Evolutionary conservation across 2,329 filamentous ascomycete species (phyloP).

Genomic region (Penicillium sp.): DNA sequence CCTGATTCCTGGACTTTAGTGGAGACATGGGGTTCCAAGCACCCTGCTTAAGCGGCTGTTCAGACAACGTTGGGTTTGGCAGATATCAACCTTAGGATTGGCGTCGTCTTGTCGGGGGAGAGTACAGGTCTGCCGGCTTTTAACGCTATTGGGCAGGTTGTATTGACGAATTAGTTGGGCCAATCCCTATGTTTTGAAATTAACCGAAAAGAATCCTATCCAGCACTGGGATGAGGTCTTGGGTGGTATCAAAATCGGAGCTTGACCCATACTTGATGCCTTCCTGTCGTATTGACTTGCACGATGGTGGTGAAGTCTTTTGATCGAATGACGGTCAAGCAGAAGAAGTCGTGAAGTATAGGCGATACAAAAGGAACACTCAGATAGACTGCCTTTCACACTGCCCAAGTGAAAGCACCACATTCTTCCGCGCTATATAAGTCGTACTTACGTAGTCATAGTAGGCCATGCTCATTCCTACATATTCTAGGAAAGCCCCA

Average conservation of each 20-base stretch:
- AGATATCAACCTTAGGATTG: constrained; percentile 29
- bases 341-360: constrained; percentile 15
- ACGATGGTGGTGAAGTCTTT: constrained; percentile 20
- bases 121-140: constrained; percentile 47
- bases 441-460: background rate
- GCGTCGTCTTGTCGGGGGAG: constrained; percentile 37
- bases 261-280: constrained; percentile 23
- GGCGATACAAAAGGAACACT: too few species aligned
- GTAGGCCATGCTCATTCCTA: background rate
- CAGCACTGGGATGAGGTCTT: constrained; percentile 15
- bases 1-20: constrained; percentile 28
- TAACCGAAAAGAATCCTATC: too few species aligned
- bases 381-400: background rate
- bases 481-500: background rate
- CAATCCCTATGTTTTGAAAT: too few species aligned
- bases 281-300: constrained; percentile 21
- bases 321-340: constrained; percentile 29
- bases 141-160: constrained; percentile 52
- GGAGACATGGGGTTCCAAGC: constrained; percentile 33
- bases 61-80: constrained; percentile 27
- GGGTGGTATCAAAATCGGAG: constrained; percentile 20
- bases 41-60: constrained; percentile 25
- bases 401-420: too few species aligned
- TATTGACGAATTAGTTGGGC: constrained; percentile 54
- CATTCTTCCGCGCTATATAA: too few species aligned